Conservation (phyloP, 306 rosid species). For the Ormosia semicastrata region DNA sequence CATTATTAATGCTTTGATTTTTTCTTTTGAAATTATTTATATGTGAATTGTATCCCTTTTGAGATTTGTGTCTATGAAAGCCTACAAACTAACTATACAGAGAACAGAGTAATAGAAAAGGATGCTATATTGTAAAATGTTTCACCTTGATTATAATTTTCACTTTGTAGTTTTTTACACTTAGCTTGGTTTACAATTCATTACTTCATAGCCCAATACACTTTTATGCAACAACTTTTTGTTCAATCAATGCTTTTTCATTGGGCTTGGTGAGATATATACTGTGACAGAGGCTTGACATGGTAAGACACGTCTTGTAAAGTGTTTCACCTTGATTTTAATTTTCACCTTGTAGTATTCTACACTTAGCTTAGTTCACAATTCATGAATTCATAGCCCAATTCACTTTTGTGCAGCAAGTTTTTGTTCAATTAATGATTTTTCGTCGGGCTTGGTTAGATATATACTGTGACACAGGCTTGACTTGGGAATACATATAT, state of each 20-base stretch:
- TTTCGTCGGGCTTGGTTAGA: conserved; percentile 10
- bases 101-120: not conserved
- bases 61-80: conserved; percentile 9
- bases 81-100: not conserved
- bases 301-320: conserved; percentile 6
- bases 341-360: not conserved
- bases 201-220: not conserved
- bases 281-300: not conserved
- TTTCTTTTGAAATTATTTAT: not conserved
- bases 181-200: too few species aligned
- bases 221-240: not conserved
- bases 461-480: not conserved
- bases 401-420: not conserved
- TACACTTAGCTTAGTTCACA: conserved; percentile 1
- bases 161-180: not conserved
- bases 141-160: conserved; percentile 4
- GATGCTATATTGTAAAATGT: conserved; percentile 3
- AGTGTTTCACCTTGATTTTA: not conserved
- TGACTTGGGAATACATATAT: conserved; percentile 12
- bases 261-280: not conserved
- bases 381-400: not conserved
- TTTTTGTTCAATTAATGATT: not conserved
- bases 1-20: conserved; percentile 12
- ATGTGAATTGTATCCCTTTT: conserved; percentile 9
- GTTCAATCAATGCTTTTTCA: not conserved